Base-by-base conservation (phyloP, 306 rosid species). In the Quercus parvula region DNA sequence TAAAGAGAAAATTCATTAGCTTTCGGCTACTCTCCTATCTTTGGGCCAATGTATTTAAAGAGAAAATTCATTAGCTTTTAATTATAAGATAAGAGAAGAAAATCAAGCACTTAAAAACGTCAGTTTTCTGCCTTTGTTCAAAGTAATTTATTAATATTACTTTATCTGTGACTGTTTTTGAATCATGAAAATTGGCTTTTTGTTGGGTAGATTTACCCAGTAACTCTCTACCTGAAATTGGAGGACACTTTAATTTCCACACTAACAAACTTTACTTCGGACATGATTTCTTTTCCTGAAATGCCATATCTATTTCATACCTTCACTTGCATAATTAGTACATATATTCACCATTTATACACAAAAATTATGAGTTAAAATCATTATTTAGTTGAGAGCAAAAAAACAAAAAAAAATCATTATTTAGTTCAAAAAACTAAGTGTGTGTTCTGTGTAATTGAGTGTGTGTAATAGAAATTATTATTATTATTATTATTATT, bases 21-120 rank as follows among this genome's bases (percentile, higher is more conserved):
- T 71, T 81, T 8, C 11, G 46, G 2, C 6, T 33, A 5, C 18
- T 63, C 25, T 22, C 56, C 24, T 56, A 28, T 71, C 59, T 15
- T 59, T 78, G 25, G 63, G 77, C 28, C 25, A 71, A 19, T 1
- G 73, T 71, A 66, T 74, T 81, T 17, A 74, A 72, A 52, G 6
- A 57, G 41, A 56, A 57, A 67, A 72, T 31, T 66, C 71, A 84
- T 79, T 73, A 31, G 69, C 66, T 71, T 81, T 64, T 80, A 35
- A 81, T 73, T 72, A 22, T 77, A 25, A 67, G 76, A 41, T 73
- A 35, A 28, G 31, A 59, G 71, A 80, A 73, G 77, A 25, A 13
- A 79, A 55, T 52, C 2, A 67, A 35, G 38, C 52, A 12, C 44
- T 71, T 62, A 79, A 83, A 77, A 83, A 77, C n/a, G 71, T 35